These are phyloP conservation scores for Neurospora discreta DNA, from an alignment of 495 filamentous ascomycete genomes.

Conservation along the genomic window DNA sequence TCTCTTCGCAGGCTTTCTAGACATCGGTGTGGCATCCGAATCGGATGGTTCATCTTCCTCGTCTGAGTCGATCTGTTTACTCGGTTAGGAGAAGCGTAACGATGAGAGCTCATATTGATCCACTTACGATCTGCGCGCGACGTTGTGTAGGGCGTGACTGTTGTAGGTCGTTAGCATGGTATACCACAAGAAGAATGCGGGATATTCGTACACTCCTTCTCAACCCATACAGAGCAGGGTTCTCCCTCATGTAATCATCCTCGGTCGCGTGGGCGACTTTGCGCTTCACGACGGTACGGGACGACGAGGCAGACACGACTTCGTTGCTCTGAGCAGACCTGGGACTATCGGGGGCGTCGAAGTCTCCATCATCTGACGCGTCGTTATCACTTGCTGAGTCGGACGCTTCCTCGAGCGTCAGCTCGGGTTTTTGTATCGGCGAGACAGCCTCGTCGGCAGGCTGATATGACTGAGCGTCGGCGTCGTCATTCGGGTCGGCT, in stretches of 20 bases:
- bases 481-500: constrained; percentile 1
- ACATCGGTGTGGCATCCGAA: constrained; percentile 47
- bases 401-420: constrained; percentile 19
- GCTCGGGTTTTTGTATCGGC: constrained; percentile 56
- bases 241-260: constrained; percentile 74
- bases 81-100: constrained; percentile 12
- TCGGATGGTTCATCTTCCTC: constrained; percentile 66
- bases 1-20: constrained; percentile 35
- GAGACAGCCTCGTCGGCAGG: constrained; percentile 46
- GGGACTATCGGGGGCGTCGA: constrained; percentile 53
- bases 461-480: background rate
- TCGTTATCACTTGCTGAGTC: constrained; percentile 50
- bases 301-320: constrained; percentile 53
- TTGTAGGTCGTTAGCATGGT: constrained; percentile 23
- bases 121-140: constrained; percentile 36
- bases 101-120: background rate
- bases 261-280: constrained; percentile 54
- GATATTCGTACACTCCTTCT: constrained; percentile 65
- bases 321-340: constrained; percentile 37
- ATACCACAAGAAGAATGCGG: background rate
- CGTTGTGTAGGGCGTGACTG: constrained; percentile 43
- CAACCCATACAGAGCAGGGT: constrained; percentile 93
- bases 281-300: constrained; percentile 57
- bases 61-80: constrained; percentile 52
- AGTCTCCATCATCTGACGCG: constrained; percentile 72